A percentile compares a stretch with the other conserved stretches of the same genome.
Conservation (phyloP, 768 basidiomycete species). For the Kwoniella bestiolae region DNA sequence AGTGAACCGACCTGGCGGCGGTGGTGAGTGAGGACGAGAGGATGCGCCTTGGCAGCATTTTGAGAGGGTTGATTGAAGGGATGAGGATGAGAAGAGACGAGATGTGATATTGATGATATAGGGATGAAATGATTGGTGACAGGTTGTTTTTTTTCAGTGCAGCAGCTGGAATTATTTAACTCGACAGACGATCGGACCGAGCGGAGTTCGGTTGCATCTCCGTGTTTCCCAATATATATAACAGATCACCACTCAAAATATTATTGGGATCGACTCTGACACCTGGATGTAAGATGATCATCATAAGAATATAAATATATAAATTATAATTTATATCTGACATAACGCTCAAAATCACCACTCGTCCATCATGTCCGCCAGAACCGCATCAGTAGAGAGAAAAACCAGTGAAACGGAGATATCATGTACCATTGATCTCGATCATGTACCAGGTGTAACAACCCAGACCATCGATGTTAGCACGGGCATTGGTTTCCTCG, state of each 20-base stretch:
- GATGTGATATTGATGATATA: not conserved
- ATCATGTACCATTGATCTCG: constrained; percentile 78
- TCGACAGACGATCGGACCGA: not conserved
- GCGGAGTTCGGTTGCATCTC: not conserved
- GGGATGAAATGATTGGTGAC: not conserved
- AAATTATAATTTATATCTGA: not conserved
- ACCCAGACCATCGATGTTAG: constrained; percentile 79
- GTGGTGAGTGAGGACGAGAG: not conserved
- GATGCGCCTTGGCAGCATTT: constrained; percentile 26
- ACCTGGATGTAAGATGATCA: too few species aligned
- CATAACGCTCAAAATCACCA: not conserved
- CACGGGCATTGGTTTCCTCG: constrained; percentile 97
- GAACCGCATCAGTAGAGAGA: constrained; percentile 65
- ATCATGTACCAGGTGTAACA: constrained; percentile 69
- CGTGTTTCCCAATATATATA: too few species aligned
- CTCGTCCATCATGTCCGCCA: constrained; percentile 7
- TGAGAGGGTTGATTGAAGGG: not conserved
- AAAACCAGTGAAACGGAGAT: constrained; percentile 92
- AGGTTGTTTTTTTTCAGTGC: not conserved
- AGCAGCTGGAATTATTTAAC: too few species aligned
- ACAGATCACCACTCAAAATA: too few species aligned
- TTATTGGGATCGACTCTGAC: too few species aligned
- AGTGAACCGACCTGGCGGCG: constrained; percentile 16
- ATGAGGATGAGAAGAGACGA: not conserved
- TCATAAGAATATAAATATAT: too few species aligned